Base-by-base conservation (phyloP, 352 stramenopile genomes). In the Phytophthora sp. region DNA sequence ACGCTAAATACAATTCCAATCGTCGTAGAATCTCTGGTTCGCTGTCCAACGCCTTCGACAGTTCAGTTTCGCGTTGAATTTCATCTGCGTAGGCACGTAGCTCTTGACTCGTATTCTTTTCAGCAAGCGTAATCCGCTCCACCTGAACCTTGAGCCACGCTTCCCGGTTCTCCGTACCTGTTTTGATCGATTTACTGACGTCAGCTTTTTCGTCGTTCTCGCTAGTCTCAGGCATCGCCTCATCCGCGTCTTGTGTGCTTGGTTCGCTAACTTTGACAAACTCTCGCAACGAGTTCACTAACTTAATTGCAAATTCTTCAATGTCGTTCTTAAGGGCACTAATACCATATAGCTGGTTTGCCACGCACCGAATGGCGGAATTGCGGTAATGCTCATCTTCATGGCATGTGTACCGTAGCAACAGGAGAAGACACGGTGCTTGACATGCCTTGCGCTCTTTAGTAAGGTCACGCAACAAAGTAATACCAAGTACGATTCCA, bases 341-440 rank as follows among this genome's bases (percentile, higher is more conserved):
- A 0, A 94, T 56, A 11, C 68, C 65, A 54, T 92, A 94, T 5
- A 94, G 64, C 42, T 94, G 85, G 38, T 94, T 94, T 12, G 80
- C 85, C 13, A 94, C 78, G 51, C 85, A 94, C 12, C 80, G 77
- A 50, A 92, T 92, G 8, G 79, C 69, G 42, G 74, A 78, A 61
- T 88, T 92, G 35, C 85, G 85, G 32, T 67, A 84, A n/a, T 72
- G 70, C 20, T 90, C 80, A 18, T 94, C 83, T 44, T 76, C 67
- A 23, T 90, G 73, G 43, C 82, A 89, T 5, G 83, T 86, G 51
- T 74, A 92, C n/a, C 78, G 76, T 43, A 94, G 70, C 38, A 94
- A 52, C n/a, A 94, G 53, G 2, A 71, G 60, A 38, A 94, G 65
- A 21, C 78, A 83, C 15, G 81, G 63, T 20, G 58, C 38, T 42